Evolutionary conservation across 139 green algal species (phyloP).

Genomic region (Chlorella ohadii): DNA sequence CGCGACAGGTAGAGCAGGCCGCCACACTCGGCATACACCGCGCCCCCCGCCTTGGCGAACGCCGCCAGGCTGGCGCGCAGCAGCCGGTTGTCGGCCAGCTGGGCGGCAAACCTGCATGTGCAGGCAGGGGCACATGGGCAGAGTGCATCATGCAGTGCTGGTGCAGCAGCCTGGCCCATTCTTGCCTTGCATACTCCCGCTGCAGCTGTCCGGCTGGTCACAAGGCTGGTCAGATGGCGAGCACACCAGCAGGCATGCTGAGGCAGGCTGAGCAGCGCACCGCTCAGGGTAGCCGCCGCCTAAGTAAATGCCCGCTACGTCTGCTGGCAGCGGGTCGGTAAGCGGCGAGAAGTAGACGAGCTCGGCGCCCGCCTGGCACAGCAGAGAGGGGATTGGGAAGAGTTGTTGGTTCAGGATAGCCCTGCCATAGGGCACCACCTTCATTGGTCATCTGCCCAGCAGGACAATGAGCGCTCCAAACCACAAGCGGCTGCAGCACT

Average conservation of each 20-base stretch:
- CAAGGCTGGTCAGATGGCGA: no score
- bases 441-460: no score
- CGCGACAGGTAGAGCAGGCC: constrained; percentile 90
- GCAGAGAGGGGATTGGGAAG: no score
- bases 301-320: constrained; percentile 85
- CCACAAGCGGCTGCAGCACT: no score
- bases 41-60: constrained; percentile 86
- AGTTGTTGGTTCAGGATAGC: no score
- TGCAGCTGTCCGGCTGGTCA: no score
- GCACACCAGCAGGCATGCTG: background rate
- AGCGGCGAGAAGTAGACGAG: constrained; percentile 93
- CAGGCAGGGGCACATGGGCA: no score
- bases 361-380: constrained; percentile 69
- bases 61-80: constrained; percentile 69
- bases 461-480: background rate
- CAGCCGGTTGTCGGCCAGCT: constrained; percentile 75
- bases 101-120: constrained; percentile 49
- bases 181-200: no score
- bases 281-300: constrained; percentile 84
- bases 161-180: no score
- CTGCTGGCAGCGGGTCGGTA: constrained; percentile 79
- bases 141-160: no score
- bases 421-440: no score
- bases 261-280: constrained; percentile 29
- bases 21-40: constrained; percentile 92